phyloP scores from a whole-genome alignment of 176 grass and related monocot genomes.

The Alloteropsis semialata region DNA sequence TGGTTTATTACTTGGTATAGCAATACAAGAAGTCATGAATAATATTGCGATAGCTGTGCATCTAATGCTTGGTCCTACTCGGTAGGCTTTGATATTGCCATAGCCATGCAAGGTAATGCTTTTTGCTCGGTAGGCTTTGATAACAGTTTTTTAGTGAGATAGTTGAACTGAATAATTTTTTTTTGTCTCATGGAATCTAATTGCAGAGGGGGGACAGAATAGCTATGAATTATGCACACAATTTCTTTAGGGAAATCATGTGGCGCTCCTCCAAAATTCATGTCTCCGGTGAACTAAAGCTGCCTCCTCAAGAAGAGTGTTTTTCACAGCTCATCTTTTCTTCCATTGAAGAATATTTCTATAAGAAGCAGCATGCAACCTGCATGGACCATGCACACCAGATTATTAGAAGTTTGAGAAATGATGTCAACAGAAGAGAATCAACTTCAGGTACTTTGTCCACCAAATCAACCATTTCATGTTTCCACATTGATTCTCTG shows the following conservation, averaged over 20 bases:
- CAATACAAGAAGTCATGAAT: constrained; percentile 7
- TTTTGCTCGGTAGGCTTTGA: background rate
- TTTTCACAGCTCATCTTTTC: constrained; percentile 85
- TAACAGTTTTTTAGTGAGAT: constrained; percentile 21
- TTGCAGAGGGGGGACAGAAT: constrained; percentile 60
- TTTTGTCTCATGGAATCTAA: constrained; percentile 35
- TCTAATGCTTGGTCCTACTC: constrained; percentile 1
- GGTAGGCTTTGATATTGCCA: background rate
- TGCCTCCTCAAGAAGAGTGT: constrained; percentile 87
- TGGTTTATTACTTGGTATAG: constrained; percentile 7
- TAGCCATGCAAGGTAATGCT: background rate
- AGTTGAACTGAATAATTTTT: constrained; percentile 26
- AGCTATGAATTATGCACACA: constrained; percentile 82
- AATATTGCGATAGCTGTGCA: background rate
- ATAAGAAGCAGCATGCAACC: constrained; percentile 90
- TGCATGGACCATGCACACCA: constrained; percentile 88
- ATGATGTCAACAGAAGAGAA: constrained; percentile 46
- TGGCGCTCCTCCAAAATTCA: constrained; percentile 99
- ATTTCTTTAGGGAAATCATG: constrained; percentile 88
- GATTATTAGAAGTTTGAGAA: constrained; percentile 85
- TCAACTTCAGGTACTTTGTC: constrained; percentile 42
- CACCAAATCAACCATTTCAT: constrained; percentile 5
- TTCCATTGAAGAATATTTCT: constrained; percentile 96
- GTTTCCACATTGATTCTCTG: constrained; percentile 12
- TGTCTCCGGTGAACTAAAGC: constrained; percentile 72